These are phyloP conservation scores for Prunus dulcis DNA, from an alignment of 306 rosid genomes.

Conservation along the genomic window DNA sequence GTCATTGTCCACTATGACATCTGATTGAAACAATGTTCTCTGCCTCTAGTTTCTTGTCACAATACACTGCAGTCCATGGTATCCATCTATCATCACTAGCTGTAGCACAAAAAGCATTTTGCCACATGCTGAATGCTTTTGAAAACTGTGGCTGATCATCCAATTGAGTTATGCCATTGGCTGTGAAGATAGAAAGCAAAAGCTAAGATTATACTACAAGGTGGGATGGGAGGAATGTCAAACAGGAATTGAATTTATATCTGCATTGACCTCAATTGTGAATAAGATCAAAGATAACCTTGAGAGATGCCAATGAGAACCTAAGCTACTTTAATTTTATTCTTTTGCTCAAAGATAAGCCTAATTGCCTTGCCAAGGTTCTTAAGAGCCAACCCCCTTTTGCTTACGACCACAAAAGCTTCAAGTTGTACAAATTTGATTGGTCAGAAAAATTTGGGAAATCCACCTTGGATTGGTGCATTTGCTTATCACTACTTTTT, in stretches of 20 bases:
- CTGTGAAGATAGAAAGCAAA: neutral
- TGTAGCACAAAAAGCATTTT: neutral
- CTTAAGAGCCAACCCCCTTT: constrained; percentile 8
- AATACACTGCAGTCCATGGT: neutral
- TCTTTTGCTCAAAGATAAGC: constrained; percentile 8
- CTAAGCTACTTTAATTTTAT: constrained; percentile 1
- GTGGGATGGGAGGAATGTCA: constrained; percentile 1
- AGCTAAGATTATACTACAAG: neutral
- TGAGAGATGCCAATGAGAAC: neutral
- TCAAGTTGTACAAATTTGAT: neutral
- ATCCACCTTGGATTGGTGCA: neutral
- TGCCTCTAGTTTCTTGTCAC: neutral
- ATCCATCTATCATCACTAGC: neutral
- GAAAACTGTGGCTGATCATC: neutral
- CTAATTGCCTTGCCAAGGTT: constrained; percentile 6
- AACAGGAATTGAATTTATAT: neutral
- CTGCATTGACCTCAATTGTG: neutral
- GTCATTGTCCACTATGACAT: neutral
- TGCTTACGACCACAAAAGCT: neutral
- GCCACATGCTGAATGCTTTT: neutral
- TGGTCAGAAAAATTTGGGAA: neutral
- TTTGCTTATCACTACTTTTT: neutral
- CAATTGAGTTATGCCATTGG: neutral
- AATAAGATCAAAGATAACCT: neutral
- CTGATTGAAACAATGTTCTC: neutral